phyloP scores from a whole-genome alignment of 2,329 filamentous ascomycete genomes.

The Trichophyton rubrum region DNA sequence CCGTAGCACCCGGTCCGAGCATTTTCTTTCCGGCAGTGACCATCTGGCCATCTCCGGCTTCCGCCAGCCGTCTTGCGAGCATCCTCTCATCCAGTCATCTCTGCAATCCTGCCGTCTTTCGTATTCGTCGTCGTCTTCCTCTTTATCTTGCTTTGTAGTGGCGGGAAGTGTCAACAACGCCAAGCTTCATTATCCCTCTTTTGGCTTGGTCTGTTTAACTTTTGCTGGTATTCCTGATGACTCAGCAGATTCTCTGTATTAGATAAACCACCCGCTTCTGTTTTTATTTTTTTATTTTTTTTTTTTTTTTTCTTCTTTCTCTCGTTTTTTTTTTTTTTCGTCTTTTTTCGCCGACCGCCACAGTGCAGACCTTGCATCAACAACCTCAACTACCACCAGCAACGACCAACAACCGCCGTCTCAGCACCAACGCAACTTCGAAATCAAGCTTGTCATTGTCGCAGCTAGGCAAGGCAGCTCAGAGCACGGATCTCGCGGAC shows the following conservation, averaged over 20 bases:
- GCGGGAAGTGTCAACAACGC: not conserved
- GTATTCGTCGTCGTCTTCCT: not conserved
- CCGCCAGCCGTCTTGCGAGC: too few relatives aligned
- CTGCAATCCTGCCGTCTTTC: too few relatives aligned
- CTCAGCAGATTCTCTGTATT: not conserved
- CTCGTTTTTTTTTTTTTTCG: too few relatives aligned
- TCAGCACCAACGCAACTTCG: not conserved
- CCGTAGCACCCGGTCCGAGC: too few relatives aligned
- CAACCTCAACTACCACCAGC: not conserved
- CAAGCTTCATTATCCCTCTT: not conserved
- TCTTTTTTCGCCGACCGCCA: constrained; percentile 1
- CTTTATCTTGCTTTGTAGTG: not conserved
- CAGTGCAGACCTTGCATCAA: not conserved
- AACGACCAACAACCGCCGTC: not conserved
- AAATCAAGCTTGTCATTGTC: not conserved
- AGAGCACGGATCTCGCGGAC: not conserved
- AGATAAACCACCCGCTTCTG: not conserved
- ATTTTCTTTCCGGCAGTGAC: too few relatives aligned
- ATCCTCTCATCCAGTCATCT: not conserved
- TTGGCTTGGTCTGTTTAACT: not conserved
- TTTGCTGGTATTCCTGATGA: not conserved
- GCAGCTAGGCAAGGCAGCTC: not conserved
- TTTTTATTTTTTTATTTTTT: not conserved
- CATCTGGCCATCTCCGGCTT: too few relatives aligned
- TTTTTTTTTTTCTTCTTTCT: not conserved